Evolutionary conservation across 768 basidiomycete genomes (phyloP).

Genomic region (Dentipellis fragilis): DNA sequence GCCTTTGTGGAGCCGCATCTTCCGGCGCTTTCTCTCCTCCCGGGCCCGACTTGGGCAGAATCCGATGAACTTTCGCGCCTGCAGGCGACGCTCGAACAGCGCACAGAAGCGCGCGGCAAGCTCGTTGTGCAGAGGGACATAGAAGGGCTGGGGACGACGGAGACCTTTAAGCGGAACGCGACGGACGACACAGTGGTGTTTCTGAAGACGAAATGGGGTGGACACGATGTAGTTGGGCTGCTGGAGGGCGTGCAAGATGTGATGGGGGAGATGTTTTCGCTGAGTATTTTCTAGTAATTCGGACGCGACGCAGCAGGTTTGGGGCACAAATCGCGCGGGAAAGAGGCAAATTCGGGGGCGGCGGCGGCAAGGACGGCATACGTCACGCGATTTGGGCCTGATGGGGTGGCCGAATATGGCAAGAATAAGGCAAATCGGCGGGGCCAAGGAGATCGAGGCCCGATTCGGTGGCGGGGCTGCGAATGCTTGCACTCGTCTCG

Average conservation of each 20-base stretch:
- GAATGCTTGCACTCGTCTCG: neutral
- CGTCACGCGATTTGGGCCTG: too few species aligned
- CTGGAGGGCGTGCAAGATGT: slow-evolving; percentile 65
- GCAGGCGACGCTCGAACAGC: slow-evolving; percentile 26
- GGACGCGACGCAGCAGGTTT: too few species aligned
- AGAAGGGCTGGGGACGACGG: slow-evolving; percentile 38
- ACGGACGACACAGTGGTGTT: slow-evolving; percentile 36
- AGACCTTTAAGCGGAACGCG: slow-evolving; percentile 38
- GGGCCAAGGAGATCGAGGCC: too few species aligned
- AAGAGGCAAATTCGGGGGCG: too few species aligned
- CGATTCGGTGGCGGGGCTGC: too few species aligned
- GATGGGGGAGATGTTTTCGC: slow-evolving; percentile 20
- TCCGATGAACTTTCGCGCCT: slow-evolving; percentile 37
- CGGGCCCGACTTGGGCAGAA: slow-evolving; percentile 18
- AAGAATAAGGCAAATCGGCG: too few species aligned
- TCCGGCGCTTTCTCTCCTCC: slow-evolving; percentile 27
- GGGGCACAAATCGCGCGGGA: too few species aligned
- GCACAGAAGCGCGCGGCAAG: slow-evolving; percentile 31
- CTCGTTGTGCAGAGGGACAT: slow-evolving; percentile 37
- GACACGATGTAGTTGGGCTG: slow-evolving; percentile 47
- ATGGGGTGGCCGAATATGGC: too few species aligned
- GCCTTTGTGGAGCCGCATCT: slow-evolving; percentile 54
- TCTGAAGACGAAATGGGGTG: slow-evolving; percentile 47
- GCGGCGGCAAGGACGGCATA: too few species aligned
- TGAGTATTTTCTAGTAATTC: too few species aligned